Conservation (phyloP, 2,329 filamentous ascomycete species). For the Colletotrichum tabaci region DNA sequence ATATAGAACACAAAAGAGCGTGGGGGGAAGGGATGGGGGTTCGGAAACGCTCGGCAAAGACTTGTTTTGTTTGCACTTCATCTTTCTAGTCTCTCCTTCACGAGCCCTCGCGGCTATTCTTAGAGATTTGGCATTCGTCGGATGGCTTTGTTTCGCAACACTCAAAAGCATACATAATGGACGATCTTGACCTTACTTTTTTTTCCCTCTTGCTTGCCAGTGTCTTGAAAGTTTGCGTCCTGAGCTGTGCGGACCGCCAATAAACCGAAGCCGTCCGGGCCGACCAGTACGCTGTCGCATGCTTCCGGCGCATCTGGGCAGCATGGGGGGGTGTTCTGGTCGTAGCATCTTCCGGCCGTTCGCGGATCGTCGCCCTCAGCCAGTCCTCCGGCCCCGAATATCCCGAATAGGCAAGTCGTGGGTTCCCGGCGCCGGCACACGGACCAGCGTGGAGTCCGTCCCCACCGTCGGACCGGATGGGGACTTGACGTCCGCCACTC, state of each 20-base stretch:
- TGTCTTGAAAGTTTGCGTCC: neutral
- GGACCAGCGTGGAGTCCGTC: constrained; percentile 14
- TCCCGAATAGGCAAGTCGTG: constrained; percentile 35
- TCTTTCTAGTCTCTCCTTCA: constrained; percentile 34
- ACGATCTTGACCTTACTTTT: neutral
- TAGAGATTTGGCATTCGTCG: neutral
- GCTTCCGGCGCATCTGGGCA: neutral
- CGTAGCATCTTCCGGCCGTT: neutral
- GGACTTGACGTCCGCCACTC: neutral
- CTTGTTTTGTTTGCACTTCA: neutral
- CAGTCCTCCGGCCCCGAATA: neutral
- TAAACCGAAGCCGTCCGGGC: neutral
- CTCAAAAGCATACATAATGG: constrained; percentile 17
- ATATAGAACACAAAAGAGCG: neutral
- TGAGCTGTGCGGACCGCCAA: neutral
- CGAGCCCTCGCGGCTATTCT: constrained; percentile 17
- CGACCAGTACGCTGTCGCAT: neutral
- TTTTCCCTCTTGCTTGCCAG: neutral
- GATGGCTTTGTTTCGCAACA: constrained; percentile 12
- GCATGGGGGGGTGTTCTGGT: neutral
- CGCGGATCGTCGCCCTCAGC: neutral
- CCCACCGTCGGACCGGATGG: neutral
- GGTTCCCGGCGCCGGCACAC: constrained; percentile 22
- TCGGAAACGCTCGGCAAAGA: neutral
- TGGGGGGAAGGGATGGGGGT: neutral